Conservation (phyloP, 345 rosid genomes). For the Aurinia saxatilis region DNA sequence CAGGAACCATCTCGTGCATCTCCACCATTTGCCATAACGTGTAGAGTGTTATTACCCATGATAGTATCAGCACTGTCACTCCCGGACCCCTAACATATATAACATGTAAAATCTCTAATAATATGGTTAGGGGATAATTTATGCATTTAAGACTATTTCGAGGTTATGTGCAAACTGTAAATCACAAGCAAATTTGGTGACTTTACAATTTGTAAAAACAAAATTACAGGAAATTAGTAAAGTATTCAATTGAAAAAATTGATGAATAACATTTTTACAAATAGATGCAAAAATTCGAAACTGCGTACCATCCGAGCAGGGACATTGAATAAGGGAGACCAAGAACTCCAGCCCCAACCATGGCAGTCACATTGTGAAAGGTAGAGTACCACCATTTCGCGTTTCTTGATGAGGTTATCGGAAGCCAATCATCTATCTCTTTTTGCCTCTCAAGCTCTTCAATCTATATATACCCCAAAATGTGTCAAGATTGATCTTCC, state of each 20-base stretch:
- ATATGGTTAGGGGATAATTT: no score
- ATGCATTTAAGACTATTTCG: no score
- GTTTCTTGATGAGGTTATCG: slow-evolving; percentile 62
- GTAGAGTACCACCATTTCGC: slow-evolving; percentile 94
- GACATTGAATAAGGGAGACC: slow-evolving; percentile 80
- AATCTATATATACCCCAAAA: background rate
- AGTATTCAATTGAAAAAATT: background rate
- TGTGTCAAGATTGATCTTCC: background rate
- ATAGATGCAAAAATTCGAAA: background rate
- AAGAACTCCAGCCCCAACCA: slow-evolving; percentile 91
- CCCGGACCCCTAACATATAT: slow-evolving; percentile 49
- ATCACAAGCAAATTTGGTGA: no score
- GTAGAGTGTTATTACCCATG: slow-evolving; percentile 65
- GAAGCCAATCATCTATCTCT: slow-evolving; percentile 70
- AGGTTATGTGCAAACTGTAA: no score
- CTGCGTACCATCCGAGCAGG: slow-evolving; percentile 63
- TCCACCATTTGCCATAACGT: slow-evolving; percentile 86
- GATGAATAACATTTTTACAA: background rate
- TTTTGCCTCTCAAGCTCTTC: slow-evolving; percentile 36
- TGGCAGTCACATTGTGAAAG: slow-evolving; percentile 88
- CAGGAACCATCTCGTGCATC: slow-evolving; percentile 72
- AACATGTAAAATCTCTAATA: no score
- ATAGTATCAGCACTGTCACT: slow-evolving; percentile 33
- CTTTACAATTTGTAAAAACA: background rate
- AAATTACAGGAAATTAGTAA: background rate